Percentiles rank a stretch among this genome's conserved stretches.
Conservation (phyloP, 768 basidiomycete species). For the Cyclocybe cylindracea region DNA sequence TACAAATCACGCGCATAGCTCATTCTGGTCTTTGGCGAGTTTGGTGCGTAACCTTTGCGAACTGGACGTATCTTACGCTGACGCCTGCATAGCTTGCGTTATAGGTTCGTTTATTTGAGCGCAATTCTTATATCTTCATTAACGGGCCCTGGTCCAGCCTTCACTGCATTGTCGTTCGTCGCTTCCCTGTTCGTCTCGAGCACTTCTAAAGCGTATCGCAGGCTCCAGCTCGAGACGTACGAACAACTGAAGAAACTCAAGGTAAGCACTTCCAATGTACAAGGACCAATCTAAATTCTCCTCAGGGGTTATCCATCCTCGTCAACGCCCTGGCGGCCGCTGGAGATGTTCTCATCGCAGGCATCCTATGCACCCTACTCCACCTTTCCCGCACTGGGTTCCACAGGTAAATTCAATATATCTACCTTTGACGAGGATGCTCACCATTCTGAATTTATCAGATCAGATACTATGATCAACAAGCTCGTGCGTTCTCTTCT, state of each 20-base stretch:
- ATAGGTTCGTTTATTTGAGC: slow-evolving; percentile 9
- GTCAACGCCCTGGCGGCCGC: slow-evolving; percentile 44
- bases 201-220: slow-evolving; percentile 6
- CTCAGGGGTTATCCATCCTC: slow-evolving; percentile 37
- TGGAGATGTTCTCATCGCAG: slow-evolving; percentile 47
- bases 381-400: slow-evolving; percentile 47
- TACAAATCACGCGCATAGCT: slow-evolving; percentile 5
- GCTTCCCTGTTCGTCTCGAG: not conserved
- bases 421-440: not conserved
- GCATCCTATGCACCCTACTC: slow-evolving; percentile 36
- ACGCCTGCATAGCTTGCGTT: slow-evolving; percentile 15
- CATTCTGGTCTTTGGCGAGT: slow-evolving; percentile 24
- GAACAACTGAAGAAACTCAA: slow-evolving; percentile 34
- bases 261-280: too few species aligned
- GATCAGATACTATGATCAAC: slow-evolving; percentile 47
- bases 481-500: slow-evolving; percentile 33
- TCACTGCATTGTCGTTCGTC: slow-evolving; percentile 36
- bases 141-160: slow-evolving; percentile 24
- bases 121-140: not conserved
- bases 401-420: slow-evolving; percentile 28
- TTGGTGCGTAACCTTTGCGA: slow-evolving; percentile 13
- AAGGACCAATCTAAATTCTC: not conserved
- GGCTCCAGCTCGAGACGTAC: slow-evolving; percentile 34
- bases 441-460: slow-evolving; percentile 12
- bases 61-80: not conserved